phyloP scores from a whole-genome alignment of 306 rosid genomes.

The Ormosia semicastrata region DNA sequence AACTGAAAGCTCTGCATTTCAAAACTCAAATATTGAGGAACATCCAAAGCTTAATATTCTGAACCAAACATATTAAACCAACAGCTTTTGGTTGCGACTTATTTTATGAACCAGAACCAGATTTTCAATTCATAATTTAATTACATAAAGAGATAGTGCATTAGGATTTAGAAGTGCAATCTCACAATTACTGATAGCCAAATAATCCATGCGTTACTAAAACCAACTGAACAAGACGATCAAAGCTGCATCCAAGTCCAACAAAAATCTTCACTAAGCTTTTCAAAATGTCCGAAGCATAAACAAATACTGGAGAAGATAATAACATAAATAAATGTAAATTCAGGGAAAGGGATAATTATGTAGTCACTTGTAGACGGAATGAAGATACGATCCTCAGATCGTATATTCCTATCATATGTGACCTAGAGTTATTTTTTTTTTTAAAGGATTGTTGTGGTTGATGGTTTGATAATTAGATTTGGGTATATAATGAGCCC shows the following conservation, averaged over 20 bases:
- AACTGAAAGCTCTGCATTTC: slow-evolving; percentile 40
- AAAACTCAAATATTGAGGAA: neutral
- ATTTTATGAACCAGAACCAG: no score
- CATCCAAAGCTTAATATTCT: neutral
- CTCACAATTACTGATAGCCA: neutral
- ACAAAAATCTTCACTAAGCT: no score
- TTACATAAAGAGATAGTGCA: neutral
- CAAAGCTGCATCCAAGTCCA: neutral
- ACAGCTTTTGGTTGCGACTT: neutral
- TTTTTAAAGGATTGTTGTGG: no score
- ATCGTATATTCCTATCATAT: no score
- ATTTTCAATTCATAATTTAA: neutral
- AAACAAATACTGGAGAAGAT: neutral
- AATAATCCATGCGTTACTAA: neutral
- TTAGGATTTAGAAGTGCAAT: neutral
- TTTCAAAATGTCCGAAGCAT: no score
- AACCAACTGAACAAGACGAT: neutral
- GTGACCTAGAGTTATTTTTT: no score
- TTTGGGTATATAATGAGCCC: neutral
- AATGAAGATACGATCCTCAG: no score
- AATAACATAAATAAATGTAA: neutral
- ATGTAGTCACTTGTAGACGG: no score
- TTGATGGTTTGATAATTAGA: no score
- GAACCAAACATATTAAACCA: neutral
- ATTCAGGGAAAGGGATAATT: neutral